Conservation (phyloP, 768 basidiomycete genomes). For the Tricholomella constricta region DNA sequence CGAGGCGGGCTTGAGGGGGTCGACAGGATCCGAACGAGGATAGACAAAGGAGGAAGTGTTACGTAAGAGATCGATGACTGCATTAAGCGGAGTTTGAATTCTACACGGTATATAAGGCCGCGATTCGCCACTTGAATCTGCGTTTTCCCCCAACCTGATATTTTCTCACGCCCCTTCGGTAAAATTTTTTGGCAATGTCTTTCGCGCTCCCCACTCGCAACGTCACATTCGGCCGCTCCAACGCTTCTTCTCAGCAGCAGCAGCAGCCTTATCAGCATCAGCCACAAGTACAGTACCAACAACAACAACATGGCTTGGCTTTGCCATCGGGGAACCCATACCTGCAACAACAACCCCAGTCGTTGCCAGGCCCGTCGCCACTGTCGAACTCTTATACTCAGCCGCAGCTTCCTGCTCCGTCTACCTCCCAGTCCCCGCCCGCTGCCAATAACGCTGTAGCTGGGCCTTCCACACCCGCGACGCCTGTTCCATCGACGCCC, state of each 20-base stretch:
- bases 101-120: slow-evolving; percentile 46
- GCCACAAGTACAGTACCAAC: slow-evolving; percentile 44
- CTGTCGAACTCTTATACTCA: slow-evolving; percentile 57
- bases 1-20: background rate
- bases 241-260: slow-evolving; percentile 43
- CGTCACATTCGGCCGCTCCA: slow-evolving; percentile 73
- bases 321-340: slow-evolving; percentile 61
- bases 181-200: slow-evolving; percentile 44
- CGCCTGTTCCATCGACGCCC: slow-evolving; percentile 66
- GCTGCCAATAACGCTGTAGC: slow-evolving; percentile 46
- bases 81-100: slow-evolving; percentile 47
- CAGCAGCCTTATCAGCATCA: slow-evolving; percentile 42
- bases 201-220: slow-evolving; percentile 79
- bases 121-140: slow-evolving; percentile 26
- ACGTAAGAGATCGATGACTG: slow-evolving; percentile 45
- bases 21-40: slow-evolving; percentile 18
- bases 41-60: slow-evolving; percentile 39
- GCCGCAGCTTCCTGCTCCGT: slow-evolving; percentile 33
- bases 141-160: slow-evolving; percentile 35
- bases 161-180: slow-evolving; percentile 43
- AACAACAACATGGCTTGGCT: slow-evolving; percentile 52
- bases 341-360: slow-evolving; percentile 34
- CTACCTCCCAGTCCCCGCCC: slow-evolving; percentile 28
- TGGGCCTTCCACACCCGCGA: slow-evolving; percentile 58
- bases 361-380: slow-evolving; percentile 56